Evolutionary conservation across 139 green algal species (phyloP), one percentile per base, ranked within the genome.

Genomic region (Dunaliella primolecta): DNA sequence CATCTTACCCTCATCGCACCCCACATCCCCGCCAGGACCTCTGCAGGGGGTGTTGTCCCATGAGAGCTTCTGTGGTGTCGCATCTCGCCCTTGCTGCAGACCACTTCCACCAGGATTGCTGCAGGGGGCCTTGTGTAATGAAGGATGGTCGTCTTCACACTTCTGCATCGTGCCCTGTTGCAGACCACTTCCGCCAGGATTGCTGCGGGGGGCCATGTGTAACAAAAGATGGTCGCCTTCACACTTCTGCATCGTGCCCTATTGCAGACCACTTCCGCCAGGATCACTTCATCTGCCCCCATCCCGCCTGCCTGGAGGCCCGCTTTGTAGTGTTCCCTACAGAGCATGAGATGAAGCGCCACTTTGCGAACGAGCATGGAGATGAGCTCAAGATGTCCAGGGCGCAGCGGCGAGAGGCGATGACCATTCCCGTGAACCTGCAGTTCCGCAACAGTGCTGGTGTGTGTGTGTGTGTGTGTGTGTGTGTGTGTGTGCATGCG

Each of bases 291-390:
- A 83, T 91, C 55, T 99, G 96, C 91, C 91, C 94, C 29, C 89
- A 98, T 86, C 91, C 91, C 0, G 72, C 79, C 33, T 99, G 96
- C 92, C 83, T 98, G 83, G 94, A 97, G 87, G 87, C 91, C 46
- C 95, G 96, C 86, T 99, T 98, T 83, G 91, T 98, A 46, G 96
- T 98, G 37, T 99, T 98, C 81, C 0, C 32, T 31, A 89, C 85
- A 0, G 94, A 97, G 84, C 75, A 92, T 21, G 96, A 98, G 84
- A 92, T 98, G 29, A 93, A 93, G 85, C 89, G 90, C 79, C 95
- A 98, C 88, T 89, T 87, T 70, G 93, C 91, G 2, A 34, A 77
- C 25, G 94, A 97, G 86, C 95, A 98, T 81, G 89, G 86, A 31
- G 92, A 90, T 2, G 86, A 92, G 84, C 55, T 92, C 70, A 89